These are phyloP conservation scores for Mycocentrospora acerina DNA, from an alignment of 2,329 filamentous ascomycete species.

Conservation along the genomic window DNA sequence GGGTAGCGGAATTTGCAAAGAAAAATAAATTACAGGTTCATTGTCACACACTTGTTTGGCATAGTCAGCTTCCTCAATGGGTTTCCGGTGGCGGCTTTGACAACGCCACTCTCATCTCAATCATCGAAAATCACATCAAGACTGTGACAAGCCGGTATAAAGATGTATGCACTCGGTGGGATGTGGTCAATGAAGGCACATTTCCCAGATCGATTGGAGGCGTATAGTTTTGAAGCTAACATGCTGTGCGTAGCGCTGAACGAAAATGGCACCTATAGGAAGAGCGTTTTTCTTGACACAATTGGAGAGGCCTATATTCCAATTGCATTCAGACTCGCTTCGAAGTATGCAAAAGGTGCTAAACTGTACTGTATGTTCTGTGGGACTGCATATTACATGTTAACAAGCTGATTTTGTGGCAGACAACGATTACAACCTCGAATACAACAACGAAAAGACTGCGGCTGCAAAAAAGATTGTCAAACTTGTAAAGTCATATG, in stretches of 20 bases:
- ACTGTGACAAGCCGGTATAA: constrained; percentile 42
- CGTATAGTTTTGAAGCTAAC: constrained; percentile 12
- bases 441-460: constrained; percentile 52
- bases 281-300: constrained; percentile 44
- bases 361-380: constrained; percentile 50
- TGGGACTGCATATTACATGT: not conserved
- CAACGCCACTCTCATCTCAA: constrained; percentile 44
- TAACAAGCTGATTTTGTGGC: not conserved
- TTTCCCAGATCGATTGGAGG: too few relatives aligned
- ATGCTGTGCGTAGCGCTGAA: constrained; percentile 41
- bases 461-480: constrained; percentile 40
- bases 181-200: constrained; percentile 43
- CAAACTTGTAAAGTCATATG: constrained; percentile 44
- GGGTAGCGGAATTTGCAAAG: constrained; percentile 36
- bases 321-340: constrained; percentile 47
- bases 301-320: constrained; percentile 50
- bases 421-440: constrained; percentile 66
- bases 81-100: constrained; percentile 39
- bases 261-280: constrained; percentile 49
- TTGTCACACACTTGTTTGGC: constrained; percentile 48
- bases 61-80: constrained; percentile 45
- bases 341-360: constrained; percentile 40
- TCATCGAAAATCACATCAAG: constrained; percentile 48
- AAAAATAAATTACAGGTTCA: constrained; percentile 38
- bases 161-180: constrained; percentile 43